These are phyloP conservation scores for Fusarium tupiense DNA, from an alignment of 2,329 filamentous ascomycete genomes.

Conservation along the genomic window DNA sequence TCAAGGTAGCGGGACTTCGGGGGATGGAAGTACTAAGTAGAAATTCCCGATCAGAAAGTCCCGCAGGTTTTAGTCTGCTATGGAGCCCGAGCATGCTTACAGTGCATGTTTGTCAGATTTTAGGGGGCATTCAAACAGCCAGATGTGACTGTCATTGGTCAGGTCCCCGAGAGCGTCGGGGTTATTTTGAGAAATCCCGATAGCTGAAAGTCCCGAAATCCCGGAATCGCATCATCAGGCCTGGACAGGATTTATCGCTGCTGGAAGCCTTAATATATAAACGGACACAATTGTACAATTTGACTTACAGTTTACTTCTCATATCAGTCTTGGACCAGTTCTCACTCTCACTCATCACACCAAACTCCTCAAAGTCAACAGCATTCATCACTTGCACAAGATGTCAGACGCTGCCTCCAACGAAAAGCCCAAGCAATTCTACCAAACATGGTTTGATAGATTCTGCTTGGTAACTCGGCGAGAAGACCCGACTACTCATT, in stretches of 20 bases:
- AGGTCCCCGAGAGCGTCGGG: background rate
- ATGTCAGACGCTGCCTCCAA: background rate
- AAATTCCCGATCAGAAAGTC: background rate
- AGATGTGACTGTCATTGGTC: background rate
- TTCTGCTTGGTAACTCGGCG: background rate
- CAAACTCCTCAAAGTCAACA: rapidly evolving
- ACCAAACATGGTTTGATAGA: background rate
- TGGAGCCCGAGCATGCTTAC: background rate
- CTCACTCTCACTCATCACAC: no score
- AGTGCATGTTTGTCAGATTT: background rate
- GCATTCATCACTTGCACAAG: rapidly evolving
- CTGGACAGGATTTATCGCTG: background rate
- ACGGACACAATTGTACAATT: background rate
- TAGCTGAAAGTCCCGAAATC: background rate
- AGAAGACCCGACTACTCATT: background rate
- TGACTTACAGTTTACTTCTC: background rate
- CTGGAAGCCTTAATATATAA: background rate
- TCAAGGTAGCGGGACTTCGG: background rate
- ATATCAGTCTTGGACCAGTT: rapidly evolving
- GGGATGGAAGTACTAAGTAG: background rate
- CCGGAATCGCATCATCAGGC: background rate
- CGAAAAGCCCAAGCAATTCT: background rate
- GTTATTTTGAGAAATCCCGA: background rate
- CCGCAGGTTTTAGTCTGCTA: background rate
- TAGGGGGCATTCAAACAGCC: background rate